Base-by-base conservation (phyloP, 345 rosid genomes). In the Atalantia buxifolia region DNA sequence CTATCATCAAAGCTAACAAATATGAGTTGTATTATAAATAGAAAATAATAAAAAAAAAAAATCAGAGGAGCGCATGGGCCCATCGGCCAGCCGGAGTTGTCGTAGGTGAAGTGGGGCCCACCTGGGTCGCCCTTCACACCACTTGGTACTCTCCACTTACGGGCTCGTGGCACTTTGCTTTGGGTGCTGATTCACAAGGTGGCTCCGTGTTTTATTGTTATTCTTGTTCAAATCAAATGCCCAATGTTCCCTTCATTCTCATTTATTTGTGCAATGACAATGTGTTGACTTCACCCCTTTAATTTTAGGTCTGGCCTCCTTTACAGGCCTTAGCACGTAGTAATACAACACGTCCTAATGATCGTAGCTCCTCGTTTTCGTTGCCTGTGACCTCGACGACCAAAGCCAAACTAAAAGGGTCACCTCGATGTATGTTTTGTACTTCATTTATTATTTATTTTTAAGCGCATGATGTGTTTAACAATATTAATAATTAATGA, bases 21-120 rank as follows among this genome's bases (percentile, higher is more conserved):
- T 42, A 42, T 42, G 48, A 42, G 1, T 10, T 14, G 48, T 42
- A 1, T 12, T 0, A 42, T 9, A 42, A 10, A 42, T 42, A 42
- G 1, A 42, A 12, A 42, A 42, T n/a, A 36, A 1, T 0, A 9
- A 40, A 42, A 10, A 2, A 10, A 40, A 40, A 40, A 10, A 10
- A 1, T 40, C 45, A 3, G 13, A 2, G 50, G 4, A 13, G 18
- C 50, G 5, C 36, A 3, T 13, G 77, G 70, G 30, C 62, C 48
- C 71, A 63, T 40, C 19, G n/a, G 57, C 50, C 50, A 60, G 38
- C 57, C 55, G 71, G 74, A 76, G n/a, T 56, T 21, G 70, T 74
- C 79, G 27, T 61, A 59, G 77, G 33, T 28, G 3, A 40, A 10
- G 62, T 53, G 81, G 83, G 78, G 14, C 75, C 84, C 84, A 68